Conservation (phyloP, 78 protist species). For the Dictyostelium discoideum region DNA sequence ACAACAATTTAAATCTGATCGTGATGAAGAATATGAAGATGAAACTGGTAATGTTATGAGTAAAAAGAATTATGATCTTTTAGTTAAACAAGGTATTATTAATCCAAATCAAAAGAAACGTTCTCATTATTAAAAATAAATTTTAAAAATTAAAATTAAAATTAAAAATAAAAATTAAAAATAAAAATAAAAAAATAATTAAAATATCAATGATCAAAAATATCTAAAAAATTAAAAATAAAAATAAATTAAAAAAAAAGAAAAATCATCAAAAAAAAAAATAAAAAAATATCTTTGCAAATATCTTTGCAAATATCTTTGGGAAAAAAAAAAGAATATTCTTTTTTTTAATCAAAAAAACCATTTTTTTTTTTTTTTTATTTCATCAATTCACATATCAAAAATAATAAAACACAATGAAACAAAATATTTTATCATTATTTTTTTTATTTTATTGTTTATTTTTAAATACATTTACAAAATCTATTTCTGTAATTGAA, state of each 20-base stretch:
- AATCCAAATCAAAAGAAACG: slow-evolving; percentile 23
- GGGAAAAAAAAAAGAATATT: no score
- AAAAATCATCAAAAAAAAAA: no score
- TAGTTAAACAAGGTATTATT: slow-evolving; percentile 93
- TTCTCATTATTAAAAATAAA: background rate
- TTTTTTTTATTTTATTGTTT: background rate
- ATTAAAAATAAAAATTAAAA: no score
- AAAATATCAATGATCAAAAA: no score
- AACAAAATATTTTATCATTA: background rate
- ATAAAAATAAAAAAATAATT: no score
- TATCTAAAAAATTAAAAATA: no score
- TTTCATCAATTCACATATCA: background rate
- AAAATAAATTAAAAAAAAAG: no score
- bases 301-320: background rate
- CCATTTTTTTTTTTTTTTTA: no score
- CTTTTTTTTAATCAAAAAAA: no score
- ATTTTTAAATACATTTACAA: background rate
- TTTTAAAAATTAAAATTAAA: background rate
- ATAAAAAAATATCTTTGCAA: background rate
- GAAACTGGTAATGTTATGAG: slow-evolving; percentile 92
- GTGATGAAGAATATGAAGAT: slow-evolving; percentile 98
- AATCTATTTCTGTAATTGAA: background rate
- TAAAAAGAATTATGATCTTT: slow-evolving; percentile 93
- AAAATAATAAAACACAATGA: background rate
- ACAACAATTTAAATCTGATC: slow-evolving; percentile 80